phyloP scores from a whole-genome alignment of 352 stramenopile genomes.

The Phytophthora ohioensis region DNA sequence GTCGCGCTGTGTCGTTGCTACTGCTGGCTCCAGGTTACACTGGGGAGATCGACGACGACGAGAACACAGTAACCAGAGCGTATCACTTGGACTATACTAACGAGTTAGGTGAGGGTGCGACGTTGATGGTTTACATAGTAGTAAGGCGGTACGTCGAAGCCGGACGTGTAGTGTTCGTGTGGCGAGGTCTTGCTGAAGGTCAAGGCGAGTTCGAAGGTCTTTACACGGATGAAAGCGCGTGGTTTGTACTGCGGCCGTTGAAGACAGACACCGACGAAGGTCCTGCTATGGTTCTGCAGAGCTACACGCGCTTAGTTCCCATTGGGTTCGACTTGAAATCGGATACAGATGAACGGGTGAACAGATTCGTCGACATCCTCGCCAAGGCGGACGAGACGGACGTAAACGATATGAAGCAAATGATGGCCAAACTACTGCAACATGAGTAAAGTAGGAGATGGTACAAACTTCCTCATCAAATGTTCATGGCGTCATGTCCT shows the following conservation, averaged over 20 bases:
- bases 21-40: background rate
- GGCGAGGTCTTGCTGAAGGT: conserved; percentile 45
- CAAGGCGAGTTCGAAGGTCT: conserved; percentile 34
- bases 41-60: background rate
- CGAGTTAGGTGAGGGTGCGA: background rate
- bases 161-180: conserved; percentile 55
- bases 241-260: conserved; percentile 28
- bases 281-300: conserved; percentile 3
- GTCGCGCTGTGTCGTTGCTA: background rate
- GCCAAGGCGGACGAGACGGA: background rate
- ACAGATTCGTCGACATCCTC: background rate
- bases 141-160: conserved; percentile 46
- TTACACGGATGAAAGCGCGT: conserved; percentile 56
- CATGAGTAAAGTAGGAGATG: background rate
- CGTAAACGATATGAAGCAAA: conserved; percentile 6
- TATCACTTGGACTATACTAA: background rate
- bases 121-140: conserved; percentile 20
- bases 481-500: background rate
- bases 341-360: background rate
- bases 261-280: background rate
- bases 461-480: background rate
- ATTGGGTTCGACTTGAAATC: conserved; percentile 8
- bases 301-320: background rate
- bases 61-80: background rate
- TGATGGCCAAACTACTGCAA: conserved; percentile 1